phyloP scores from a whole-genome alignment of 768 basidiomycete species.

The Clitopilus passeckerianus region DNA sequence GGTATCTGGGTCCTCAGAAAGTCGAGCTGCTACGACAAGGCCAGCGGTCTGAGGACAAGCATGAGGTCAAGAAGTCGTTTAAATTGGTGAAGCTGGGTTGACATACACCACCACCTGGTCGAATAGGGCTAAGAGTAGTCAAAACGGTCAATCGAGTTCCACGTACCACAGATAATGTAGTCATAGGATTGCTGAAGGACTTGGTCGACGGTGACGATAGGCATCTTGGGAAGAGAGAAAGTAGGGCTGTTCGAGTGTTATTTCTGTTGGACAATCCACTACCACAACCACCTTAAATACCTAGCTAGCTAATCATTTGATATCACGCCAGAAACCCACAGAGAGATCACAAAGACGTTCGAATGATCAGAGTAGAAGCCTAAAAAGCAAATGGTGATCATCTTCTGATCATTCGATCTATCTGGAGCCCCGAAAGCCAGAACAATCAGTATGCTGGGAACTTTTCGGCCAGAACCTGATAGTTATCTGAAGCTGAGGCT shows the following conservation, averaged over 20 bases:
- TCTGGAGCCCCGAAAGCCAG: background rate
- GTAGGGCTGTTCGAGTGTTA: no score
- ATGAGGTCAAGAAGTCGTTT: no score
- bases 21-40: constrained; percentile 9
- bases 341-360: background rate
- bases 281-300: background rate
- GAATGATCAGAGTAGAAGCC: background rate
- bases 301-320: background rate
- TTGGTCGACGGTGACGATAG: background rate
- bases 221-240: background rate
- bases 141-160: background rate
- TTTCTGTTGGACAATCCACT: background rate
- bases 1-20: constrained; percentile 9
- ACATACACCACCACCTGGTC: background rate
- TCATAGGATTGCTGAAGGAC: constrained; percentile 6
- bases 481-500: no score
- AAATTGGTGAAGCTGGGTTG: background rate
- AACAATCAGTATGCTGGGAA: background rate
- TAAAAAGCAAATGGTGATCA: background rate
- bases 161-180: constrained; percentile 10
- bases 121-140: background rate
- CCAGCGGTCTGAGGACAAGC: constrained; percentile 8
- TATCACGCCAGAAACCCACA: background rate
- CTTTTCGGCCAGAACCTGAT: no score
- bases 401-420: background rate